Evolutionary conservation across 2,329 filamentous ascomycete species (phyloP), one percentile per base, ranked within the genome.

Genomic region (Aspergillus brasiliensis): DNA sequence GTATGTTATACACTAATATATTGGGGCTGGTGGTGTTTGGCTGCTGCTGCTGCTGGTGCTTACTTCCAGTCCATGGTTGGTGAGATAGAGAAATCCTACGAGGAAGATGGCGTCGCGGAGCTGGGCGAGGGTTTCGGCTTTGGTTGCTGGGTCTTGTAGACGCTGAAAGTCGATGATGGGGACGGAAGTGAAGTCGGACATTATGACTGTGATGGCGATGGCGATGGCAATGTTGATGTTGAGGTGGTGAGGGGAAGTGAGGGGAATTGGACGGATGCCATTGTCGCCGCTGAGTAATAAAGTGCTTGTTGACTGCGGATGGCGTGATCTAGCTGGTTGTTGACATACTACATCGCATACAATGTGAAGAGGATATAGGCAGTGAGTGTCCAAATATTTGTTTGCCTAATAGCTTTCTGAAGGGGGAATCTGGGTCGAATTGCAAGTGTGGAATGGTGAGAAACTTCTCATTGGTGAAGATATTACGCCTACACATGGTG

Each of bases 51-150:
- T n/a, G n/a, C n/a, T n/a, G n/a, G n/a, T n/a, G n/a, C 19, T 31
- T 59, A 73, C 73, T 65, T 75, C 73, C 4, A 75, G 58, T 3
- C 73, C 73, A 3, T 72, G 74, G 51, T 76, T 75, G 5, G 64
- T 72, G 51, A 76, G 60, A 59, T 75, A 76, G 13, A 76, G 58
- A 48, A 76, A 75, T 3, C 73, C 73, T 2, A 75, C 73, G 3
- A 70, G 56, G 53, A 76, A 76, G 21, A 75, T 73, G 2, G 73
- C 73, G 17, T 75, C 60, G 21, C 70, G 71, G 5, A 75, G 59
- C 21, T 69, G 64, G 0, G 49, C 53, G 0, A 76, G 62, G 2
- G 72, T 66, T 4, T 65, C 65, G 2, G 57, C 15, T 54, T 69
- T 73, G 0, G 70, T 74, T 8, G 27, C 51, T 5, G 67, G 62